Percentiles rank a stretch among this genome's conserved stretches.
Evolutionary conservation across 75 land plant species (phyloP).

Genomic region (Selaginella tamariscina): DNA sequence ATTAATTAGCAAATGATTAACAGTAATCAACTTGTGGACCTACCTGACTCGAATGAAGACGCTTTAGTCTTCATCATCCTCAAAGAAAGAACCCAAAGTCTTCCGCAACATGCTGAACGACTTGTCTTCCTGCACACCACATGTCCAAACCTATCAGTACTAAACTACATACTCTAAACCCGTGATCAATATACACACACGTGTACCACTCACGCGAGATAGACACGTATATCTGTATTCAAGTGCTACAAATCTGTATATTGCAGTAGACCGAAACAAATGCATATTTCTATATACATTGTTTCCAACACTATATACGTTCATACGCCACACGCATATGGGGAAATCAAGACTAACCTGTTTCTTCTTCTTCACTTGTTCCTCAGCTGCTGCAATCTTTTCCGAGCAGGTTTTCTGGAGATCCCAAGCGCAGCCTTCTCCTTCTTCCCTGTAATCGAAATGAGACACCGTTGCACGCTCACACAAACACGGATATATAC

Average conservation of each 20-base stretch:
- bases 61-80: slow-evolving; percentile 39
- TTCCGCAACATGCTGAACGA: slow-evolving; percentile 58
- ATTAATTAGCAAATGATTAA: no score
- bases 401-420: slow-evolving; percentile 47
- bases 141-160: background rate
- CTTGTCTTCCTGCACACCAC: slow-evolving; percentile 50
- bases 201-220: background rate
- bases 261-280: background rate
- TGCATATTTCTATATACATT: background rate
- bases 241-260: background rate
- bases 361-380: slow-evolving; percentile 52
- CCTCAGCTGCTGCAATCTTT: slow-evolving; percentile 50
- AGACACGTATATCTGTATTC: background rate
- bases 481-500: background rate
- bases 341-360: no score
- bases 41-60: no score
- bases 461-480: background rate
- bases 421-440: slow-evolving; percentile 36
- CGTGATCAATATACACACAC: background rate
- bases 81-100: slow-evolving; percentile 56
- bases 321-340: no score
- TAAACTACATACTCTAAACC: no score
- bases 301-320: background rate
- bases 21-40: no score
- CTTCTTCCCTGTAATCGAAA: slow-evolving; percentile 45